Conservation (phyloP, 305 asterid genomes). For the Rubia peregrina region DNA sequence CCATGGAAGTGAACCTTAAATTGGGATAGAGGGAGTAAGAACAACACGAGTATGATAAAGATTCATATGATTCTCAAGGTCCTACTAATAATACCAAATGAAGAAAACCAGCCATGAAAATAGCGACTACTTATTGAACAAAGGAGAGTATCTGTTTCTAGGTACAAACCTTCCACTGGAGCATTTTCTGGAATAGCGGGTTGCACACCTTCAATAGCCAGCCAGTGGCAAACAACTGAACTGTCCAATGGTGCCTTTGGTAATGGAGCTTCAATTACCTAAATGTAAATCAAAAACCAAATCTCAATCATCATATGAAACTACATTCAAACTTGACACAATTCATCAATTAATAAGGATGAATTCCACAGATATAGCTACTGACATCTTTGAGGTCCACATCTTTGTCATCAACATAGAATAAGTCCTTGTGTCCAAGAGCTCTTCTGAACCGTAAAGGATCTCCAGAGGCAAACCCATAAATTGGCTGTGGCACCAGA, state of each 20-base stretch:
- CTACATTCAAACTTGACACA: neutral
- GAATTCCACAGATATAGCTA: slow-evolving; percentile 1
- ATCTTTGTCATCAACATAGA: slow-evolving; percentile 84
- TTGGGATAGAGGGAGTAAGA: neutral
- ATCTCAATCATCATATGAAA: neutral
- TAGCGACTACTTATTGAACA: neutral
- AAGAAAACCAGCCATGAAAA: neutral
- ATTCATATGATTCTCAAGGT: neutral
- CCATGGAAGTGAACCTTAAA: neutral
- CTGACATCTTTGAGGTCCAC: slow-evolving; percentile 90
- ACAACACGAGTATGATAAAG: neutral
- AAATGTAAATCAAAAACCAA: slow-evolving; percentile 14
- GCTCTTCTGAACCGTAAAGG: slow-evolving; percentile 87
- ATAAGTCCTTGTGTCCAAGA: slow-evolving; percentile 88
- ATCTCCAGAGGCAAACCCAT: slow-evolving; percentile 94
- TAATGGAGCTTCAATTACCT: slow-evolving; percentile 92
- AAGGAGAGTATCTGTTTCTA: neutral
- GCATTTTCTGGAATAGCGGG: slow-evolving; percentile 98
- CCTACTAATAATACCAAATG: neutral
- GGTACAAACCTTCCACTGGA: slow-evolving; percentile 69
- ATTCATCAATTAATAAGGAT: neutral
- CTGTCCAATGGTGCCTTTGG: slow-evolving; percentile 93
- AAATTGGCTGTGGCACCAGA: slow-evolving; percentile 49
- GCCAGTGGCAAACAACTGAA: slow-evolving; percentile 75
- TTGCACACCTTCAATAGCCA: slow-evolving; percentile 92